A percentile compares a stretch with the other conserved stretches of the same genome.
Evolutionary conservation across 1,139 yeast species (phyloP).

Genomic region (Zygosaccharomyces pseudobailii): DNA sequence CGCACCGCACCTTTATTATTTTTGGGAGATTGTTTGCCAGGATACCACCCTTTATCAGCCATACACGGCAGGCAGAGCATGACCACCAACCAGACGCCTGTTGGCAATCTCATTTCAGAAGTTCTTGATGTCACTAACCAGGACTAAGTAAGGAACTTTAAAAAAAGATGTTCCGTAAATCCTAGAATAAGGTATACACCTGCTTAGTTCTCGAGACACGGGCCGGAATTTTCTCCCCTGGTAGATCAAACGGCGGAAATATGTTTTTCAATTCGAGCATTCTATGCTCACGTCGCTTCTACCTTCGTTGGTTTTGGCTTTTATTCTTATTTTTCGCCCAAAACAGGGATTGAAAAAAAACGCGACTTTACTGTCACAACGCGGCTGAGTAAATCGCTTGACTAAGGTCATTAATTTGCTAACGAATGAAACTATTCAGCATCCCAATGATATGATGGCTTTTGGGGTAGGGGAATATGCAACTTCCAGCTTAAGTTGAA

Average conservation of each 20-base stretch:
- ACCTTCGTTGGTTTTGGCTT: background rate
- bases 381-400: background rate
- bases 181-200: no score
- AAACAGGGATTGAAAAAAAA: background rate
- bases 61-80: conserved; percentile 1
- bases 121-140: no score
- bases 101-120: background rate
- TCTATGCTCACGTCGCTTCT: no score
- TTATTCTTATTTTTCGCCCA: background rate
- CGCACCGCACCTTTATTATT: background rate
- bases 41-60: background rate
- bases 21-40: background rate
- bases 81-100: background rate
- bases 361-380: background rate
- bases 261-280: no score
- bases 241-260: background rate
- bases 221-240: background rate
- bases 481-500: background rate
- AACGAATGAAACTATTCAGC: no score
- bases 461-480: no score
- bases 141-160: no score
- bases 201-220: background rate
- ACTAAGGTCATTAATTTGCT: no score
- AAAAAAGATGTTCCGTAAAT: no score
- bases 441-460: no score